Evolutionary conservation across 192 early-diverging fungal genomes (phyloP), one percentile per base, ranked within the genome.

Genomic region (Backusella tuberculispora): DNA sequence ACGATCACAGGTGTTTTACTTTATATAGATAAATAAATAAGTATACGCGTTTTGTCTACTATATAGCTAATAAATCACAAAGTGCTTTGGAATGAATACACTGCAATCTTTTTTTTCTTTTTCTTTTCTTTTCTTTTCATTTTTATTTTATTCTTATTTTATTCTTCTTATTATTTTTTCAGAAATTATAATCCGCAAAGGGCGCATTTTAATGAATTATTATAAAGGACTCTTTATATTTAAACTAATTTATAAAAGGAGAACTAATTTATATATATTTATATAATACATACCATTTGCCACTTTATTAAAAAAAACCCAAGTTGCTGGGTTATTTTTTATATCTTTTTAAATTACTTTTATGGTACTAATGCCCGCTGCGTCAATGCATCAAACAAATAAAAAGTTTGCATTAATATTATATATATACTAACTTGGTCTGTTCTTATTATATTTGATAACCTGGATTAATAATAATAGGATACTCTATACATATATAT

Each of bases 331-430:
- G 21, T 24, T 4, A 43, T 43, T 9, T 43, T 9, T 43, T 43
- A 43, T 43, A 43, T 43, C 6, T 60, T 4, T 60, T 60, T 0
- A 26, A 60, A 60, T 60, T 60, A 10, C 53, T 60, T 24, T 60
- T 60, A 60, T 60, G 21, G 53, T 60, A 60, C 21, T 0, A 60
- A 60, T 60, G 53, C 21, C 53, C 53, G 53, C 53, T 60, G 53
- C 21, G 26, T 56, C 26, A 13, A 43, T 26, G 53, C 24, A 4
- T 34, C 29, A 34, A 34, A 34, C 2, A 34, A 34, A 34, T 34
- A 34, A 34, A 34, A 34, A 3, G 9, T 5, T 56, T 56, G 50
- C 50, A 56, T 56, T 21, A 56, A 34, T 34, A 34, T 34, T 34
- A 34, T 34, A 34, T 34, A 34, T 34, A 34, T 34, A 34, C 2